These are phyloP conservation scores for Recurvomyces mirabilis DNA, from an alignment of 495 filamentous ascomycete species.

Conservation along the genomic window DNA sequence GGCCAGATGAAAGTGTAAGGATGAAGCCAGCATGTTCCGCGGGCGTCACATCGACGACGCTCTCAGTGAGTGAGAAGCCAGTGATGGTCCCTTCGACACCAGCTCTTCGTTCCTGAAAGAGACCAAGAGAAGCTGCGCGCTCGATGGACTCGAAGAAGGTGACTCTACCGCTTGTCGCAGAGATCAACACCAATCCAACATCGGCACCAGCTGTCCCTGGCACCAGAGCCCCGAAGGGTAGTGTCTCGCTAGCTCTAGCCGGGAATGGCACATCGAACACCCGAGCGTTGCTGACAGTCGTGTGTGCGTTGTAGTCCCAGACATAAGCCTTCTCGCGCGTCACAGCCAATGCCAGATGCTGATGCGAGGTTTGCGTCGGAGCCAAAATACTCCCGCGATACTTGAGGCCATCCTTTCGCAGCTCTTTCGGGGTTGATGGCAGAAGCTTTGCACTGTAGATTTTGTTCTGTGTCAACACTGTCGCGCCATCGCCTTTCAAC, in stretches of 20 bases:
- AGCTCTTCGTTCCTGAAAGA: slow-evolving; percentile 62
- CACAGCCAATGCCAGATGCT: slow-evolving; percentile 58
- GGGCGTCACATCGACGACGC: slow-evolving; percentile 61
- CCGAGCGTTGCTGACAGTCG: slow-evolving; percentile 46
- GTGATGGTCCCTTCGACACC: slow-evolving; percentile 63
- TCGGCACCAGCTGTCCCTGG: slow-evolving; percentile 59
- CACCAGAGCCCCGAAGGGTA: slow-evolving; percentile 73
- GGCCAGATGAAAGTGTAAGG: slow-evolving; percentile 68
- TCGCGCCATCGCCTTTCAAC: slow-evolving; percentile 26
- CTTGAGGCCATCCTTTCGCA: slow-evolving; percentile 8
- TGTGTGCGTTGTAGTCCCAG: slow-evolving; percentile 62
- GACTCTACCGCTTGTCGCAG: slow-evolving; percentile 71
- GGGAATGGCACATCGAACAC: slow-evolving; percentile 63
- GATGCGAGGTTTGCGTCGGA: background rate
- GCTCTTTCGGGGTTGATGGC: slow-evolving; percentile 39
- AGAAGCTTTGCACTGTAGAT: slow-evolving; percentile 79
- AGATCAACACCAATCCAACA: slow-evolving; percentile 73
- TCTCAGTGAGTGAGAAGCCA: slow-evolving; percentile 67
- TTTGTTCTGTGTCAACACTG: slow-evolving; percentile 62
- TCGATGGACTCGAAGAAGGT: slow-evolving; percentile 93
- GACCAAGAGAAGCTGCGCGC: slow-evolving; percentile 61
- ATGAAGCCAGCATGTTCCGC: slow-evolving; percentile 80
- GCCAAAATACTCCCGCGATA: slow-evolving; percentile 10
- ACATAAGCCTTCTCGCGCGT: slow-evolving; percentile 70
- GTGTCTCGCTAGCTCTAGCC: slow-evolving; percentile 50